Conservation (phyloP, 2,329 filamentous ascomycete species). For the Cladobotryum mycophilum region DNA sequence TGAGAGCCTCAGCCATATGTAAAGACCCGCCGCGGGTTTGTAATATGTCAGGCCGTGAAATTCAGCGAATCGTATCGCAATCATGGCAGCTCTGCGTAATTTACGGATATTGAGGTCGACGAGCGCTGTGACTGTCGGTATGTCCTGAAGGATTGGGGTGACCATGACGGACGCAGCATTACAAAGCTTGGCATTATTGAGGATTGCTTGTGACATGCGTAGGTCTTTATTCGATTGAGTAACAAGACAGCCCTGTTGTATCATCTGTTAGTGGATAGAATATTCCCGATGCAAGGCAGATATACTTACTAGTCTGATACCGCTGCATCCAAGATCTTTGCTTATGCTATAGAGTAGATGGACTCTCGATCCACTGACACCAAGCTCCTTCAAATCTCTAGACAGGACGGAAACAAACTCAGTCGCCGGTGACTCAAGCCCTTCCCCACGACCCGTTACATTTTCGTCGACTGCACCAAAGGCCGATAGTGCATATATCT, state of each 20-base stretch:
- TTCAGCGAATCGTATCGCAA: constrained; percentile 5
- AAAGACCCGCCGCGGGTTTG: constrained; percentile 7
- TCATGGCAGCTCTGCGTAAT: not conserved
- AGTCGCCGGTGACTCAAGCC: not conserved
- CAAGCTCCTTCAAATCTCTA: not conserved
- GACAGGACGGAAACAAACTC: constrained; percentile 8
- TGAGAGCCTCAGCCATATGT: constrained; percentile 8
- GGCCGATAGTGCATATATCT: constrained; percentile 6
- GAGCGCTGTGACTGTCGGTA: not conserved
- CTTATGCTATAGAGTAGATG: constrained; percentile 8
- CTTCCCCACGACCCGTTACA: not conserved
- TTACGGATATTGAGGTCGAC: not conserved
- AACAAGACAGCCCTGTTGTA: constrained; percentile 4
- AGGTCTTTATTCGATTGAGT: constrained; percentile 6
- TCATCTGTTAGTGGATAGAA: not conserved
- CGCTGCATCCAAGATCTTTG: constrained; percentile 10
- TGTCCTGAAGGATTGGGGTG: not conserved
- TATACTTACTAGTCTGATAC: constrained; percentile 2
- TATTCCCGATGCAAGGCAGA: not conserved
- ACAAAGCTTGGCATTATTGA: constrained; percentile 8
- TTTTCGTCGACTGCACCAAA: not conserved
- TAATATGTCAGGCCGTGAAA: constrained; percentile 7
- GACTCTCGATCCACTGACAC: constrained; percentile 1
- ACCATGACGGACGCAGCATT: constrained; percentile 6
- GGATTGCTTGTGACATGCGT: constrained; percentile 7